These are phyloP conservation scores for Pontederia paniculata DNA, from an alignment of 176 grass and related monocot species.

Conservation along the genomic window DNA sequence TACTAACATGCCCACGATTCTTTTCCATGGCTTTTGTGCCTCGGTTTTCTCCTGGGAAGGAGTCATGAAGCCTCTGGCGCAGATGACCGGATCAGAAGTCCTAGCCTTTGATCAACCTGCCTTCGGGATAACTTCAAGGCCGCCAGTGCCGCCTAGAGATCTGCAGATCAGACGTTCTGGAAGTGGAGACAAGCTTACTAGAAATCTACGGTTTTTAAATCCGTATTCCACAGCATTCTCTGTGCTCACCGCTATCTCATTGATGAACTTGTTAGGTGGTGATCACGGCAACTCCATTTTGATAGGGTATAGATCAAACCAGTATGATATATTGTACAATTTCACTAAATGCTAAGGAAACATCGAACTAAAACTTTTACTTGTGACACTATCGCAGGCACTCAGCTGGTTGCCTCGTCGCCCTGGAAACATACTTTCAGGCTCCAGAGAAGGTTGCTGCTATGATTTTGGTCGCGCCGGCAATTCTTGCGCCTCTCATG, in stretches of 20 bases:
- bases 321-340: too few relatives aligned
- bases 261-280: slow-evolving; percentile 44
- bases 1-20: slow-evolving; percentile 35
- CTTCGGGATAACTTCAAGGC: slow-evolving; percentile 61
- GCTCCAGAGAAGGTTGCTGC: slow-evolving; percentile 61
- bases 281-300: slow-evolving; percentile 35
- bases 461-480: slow-evolving; percentile 67
- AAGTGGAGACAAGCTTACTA: slow-evolving; percentile 3
- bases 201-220: slow-evolving; percentile 35
- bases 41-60: slow-evolving; percentile 77
- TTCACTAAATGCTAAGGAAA: too few relatives aligned
- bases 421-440: slow-evolving; percentile 59
- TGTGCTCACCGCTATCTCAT: slow-evolving; percentile 48
- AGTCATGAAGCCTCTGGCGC: slow-evolving; percentile 50
- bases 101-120: slow-evolving; percentile 81
- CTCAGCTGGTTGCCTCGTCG: slow-evolving; percentile 78
- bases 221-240: slow-evolving; percentile 85
- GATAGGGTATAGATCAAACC: slow-evolving; percentile 49
- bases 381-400: slow-evolving; percentile 47
- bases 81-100: slow-evolving; percentile 50
- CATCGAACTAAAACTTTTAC: not conserved
- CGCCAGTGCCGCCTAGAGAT: not conserved
- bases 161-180: too few relatives aligned
- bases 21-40: slow-evolving; percentile 82
- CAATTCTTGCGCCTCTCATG: slow-evolving; percentile 41